Evolutionary conservation across 192 early-diverging fungal species (phyloP).

Genomic region (Mortierella hygrophila): DNA sequence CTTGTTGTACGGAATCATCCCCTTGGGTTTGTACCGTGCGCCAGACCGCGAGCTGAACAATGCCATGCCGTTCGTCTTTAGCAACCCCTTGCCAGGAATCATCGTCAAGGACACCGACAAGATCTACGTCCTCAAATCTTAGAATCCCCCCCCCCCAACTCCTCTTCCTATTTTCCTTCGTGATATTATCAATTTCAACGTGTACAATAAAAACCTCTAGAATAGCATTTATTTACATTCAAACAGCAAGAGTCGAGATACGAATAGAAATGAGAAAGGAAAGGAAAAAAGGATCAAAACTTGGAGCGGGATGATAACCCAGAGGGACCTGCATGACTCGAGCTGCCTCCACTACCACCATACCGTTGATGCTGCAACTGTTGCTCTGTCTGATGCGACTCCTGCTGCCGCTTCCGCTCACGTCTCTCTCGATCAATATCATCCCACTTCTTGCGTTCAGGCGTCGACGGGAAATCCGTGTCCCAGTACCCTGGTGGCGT

Average conservation of each 20-base stretch:
- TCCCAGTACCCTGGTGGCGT: constrained; percentile 54
- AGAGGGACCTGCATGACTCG: not conserved
- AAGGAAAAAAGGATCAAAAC: not conserved
- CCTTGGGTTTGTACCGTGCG: constrained; percentile 65
- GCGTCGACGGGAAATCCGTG: constrained; percentile 38
- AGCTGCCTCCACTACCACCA: not conserved
- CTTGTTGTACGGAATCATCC: constrained; percentile 65
- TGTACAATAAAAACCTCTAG: not conserved
- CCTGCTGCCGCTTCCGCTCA: constrained; percentile 24
- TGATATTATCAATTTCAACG: not conserved
- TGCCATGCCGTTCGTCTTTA: constrained; percentile 75
- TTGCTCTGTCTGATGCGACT: not conserved
- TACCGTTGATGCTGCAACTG: constrained; percentile 11
- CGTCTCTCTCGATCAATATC: constrained; percentile 33
- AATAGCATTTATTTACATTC: not conserved
- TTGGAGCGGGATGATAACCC: not conserved
- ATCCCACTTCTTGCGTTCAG: constrained; percentile 42
- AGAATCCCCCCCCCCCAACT: not conserved
- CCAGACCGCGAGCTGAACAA: constrained; percentile 65
- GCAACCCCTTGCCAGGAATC: constrained; percentile 73
- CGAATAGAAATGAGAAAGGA: not conserved
- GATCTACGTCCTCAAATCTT: constrained; percentile 69
- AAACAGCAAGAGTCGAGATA: not conserved
- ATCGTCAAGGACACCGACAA: constrained; percentile 65
- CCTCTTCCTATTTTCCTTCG: not conserved